Conservation (phyloP, 306 rosid species). For the Senna siamea region DNA sequence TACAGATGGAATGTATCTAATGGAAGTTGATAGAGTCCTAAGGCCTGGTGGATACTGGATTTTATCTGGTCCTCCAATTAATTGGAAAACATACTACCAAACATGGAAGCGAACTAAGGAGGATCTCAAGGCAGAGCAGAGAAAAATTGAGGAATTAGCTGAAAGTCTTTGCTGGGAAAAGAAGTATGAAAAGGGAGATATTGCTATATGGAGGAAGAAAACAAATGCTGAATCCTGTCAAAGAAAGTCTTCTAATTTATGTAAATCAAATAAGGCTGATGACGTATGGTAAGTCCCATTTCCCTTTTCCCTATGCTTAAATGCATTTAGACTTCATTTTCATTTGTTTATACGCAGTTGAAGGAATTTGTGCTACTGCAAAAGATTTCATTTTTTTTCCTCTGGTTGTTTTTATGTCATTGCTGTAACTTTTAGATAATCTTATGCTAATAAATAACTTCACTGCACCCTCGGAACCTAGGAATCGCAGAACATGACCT, state of each 20-base stretch:
- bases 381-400: slow-evolving; percentile 9
- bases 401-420: slow-evolving; percentile 15
- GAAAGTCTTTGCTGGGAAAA: slow-evolving; percentile 97
- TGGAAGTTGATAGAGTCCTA: slow-evolving; percentile 96
- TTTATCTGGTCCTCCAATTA: slow-evolving; percentile 97
- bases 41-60: slow-evolving; percentile 99
- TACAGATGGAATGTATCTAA: slow-evolving; percentile 85
- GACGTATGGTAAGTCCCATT: slow-evolving; percentile 75
- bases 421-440: not conserved
- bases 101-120: slow-evolving; percentile 88
- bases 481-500: slow-evolving; percentile 2
- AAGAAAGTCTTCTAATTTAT: slow-evolving; percentile 52
- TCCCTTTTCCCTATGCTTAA: not conserved
- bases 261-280: slow-evolving; percentile 67
- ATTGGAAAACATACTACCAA: slow-evolving; percentile 92
- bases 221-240: slow-evolving; percentile 67
- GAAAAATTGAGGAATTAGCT: slow-evolving; percentile 76
- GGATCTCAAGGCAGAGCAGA: slow-evolving; percentile 85
- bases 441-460: slow-evolving; percentile 6
- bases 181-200: slow-evolving; percentile 94
- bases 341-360: not conserved
- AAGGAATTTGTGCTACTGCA: slow-evolving; percentile 9
- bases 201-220: slow-evolving; percentile 89
- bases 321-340: slow-evolving; percentile 6
- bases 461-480: not conserved